Conservation (phyloP, 768 basidiomycete genomes). For the Tylopilus rubrobrunneus region DNA sequence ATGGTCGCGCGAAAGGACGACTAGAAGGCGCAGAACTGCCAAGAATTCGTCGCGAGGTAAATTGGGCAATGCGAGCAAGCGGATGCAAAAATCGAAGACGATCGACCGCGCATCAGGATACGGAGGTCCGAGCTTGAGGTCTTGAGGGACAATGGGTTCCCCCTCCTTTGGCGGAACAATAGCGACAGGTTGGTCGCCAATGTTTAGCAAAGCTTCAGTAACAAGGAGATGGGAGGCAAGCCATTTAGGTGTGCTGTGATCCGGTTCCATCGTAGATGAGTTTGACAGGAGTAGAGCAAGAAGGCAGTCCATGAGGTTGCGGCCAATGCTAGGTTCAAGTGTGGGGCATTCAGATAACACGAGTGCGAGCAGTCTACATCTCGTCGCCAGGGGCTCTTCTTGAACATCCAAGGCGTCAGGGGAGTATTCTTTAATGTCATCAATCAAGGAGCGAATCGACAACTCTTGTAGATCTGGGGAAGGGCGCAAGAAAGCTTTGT, state of each 20-base stretch:
- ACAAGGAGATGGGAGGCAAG: conserved; percentile 81
- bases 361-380: conserved; percentile 83
- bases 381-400: conserved; percentile 74
- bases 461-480: conserved; percentile 55
- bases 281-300: conserved; percentile 63
- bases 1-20: conserved; percentile 77
- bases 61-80: conserved; percentile 59
- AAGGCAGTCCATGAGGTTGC: conserved; percentile 64
- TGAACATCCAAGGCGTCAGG: conserved; percentile 61
- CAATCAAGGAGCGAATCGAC: conserved; percentile 69
- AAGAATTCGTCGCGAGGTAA: conserved; percentile 80
- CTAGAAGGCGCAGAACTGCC: conserved; percentile 76
- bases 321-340: conserved; percentile 50
- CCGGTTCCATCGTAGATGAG: conserved; percentile 45
- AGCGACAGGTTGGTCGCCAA: conserved; percentile 66
- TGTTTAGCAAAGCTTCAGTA: conserved; percentile 75
- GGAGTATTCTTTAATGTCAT: conserved; percentile 71
- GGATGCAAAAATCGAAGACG: conserved; percentile 74
- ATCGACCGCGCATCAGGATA: conserved; percentile 58
- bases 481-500: conserved; percentile 72
- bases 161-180: conserved; percentile 68
- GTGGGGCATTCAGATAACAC: conserved; percentile 73
- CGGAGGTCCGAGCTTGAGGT: conserved; percentile 55
- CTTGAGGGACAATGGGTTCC: conserved; percentile 52
- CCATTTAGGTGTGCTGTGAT: conserved; percentile 76